Evolutionary conservation across 2,329 filamentous ascomycete species (phyloP), one percentile per base, ranked within the genome.

Genomic region (Clarireedia hainanense): DNA sequence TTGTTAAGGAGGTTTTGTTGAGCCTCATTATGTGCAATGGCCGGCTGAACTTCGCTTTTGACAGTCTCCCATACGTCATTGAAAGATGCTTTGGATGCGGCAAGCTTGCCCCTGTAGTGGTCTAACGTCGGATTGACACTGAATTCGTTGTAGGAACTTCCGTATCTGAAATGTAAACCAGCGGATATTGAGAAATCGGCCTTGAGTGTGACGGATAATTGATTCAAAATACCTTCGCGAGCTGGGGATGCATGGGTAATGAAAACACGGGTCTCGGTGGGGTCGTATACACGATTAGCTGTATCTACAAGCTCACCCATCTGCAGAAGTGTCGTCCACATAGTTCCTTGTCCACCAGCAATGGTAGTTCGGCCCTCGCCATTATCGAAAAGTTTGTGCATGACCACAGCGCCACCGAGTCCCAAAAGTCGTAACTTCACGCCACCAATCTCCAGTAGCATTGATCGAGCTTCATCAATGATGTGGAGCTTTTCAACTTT

Each of bases 21-120:
- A 1, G 89, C 89, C 65, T 95, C 89, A 69, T 96, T 99, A 67
- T 94, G 88, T 57, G 88, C 81, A 60, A 99, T 95, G 5, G 92
- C 94, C 23, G 92, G 88, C 75, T 96, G 90, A 14, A 99, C 94
- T 72, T 99, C 94, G 50, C 85, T 80, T 75, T 95, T 96, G 66
- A 99, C 94, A 1, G 94, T 99, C 72, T 99, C 94, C 94, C 94
- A 99, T 6, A 99, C 94, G 71, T 99, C 94, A 70, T 95, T 96
- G 77, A 99, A 99, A 0, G 94, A 97, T 1, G 94, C 92, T 74
- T 96, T 97, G 50, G 92, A 97, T 12, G 94, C 94, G 51, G 94
- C 92, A 54, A 99, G 84, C 79, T 99, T 99, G 69, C 94, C 95
- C 58, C 95, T 90, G 74, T 99, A 99, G 74, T 99, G 94, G 67